Evolutionary conservation across 176 grass and related monocot species (phyloP).

Genomic region (Canna indica): DNA sequence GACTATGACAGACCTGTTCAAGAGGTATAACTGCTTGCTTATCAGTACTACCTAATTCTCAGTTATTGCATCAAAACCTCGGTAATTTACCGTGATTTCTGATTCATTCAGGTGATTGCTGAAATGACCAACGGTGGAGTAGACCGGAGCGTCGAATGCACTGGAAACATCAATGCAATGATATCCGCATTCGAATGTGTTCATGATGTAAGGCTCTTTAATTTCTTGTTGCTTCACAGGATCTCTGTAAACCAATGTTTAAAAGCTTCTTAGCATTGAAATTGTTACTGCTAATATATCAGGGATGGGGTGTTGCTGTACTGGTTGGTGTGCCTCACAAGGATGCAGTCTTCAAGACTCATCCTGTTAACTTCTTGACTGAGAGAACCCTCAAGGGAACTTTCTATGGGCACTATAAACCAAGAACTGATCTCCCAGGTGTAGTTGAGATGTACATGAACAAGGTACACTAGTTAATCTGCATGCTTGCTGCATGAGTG

Average conservation of each 20-base stretch:
- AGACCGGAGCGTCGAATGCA: constrained; percentile 65
- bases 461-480: constrained; percentile 3
- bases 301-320: constrained; percentile 42
- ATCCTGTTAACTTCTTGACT: constrained; percentile 15
- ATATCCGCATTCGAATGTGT: constrained; percentile 80
- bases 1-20: constrained; percentile 64
- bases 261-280: no score
- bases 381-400: constrained; percentile 25
- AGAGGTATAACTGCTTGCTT: constrained; percentile 33
- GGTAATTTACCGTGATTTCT: neutral
- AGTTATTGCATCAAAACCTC: neutral
- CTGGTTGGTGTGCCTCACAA: constrained; percentile 76
- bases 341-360: constrained; percentile 26
- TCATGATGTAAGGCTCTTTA: constrained; percentile 43
- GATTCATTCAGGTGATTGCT: constrained; percentile 44
- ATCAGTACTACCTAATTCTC: neutral
- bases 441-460: constrained; percentile 20
- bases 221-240: neutral
- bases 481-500: neutral
- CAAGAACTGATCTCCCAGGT: constrained; percentile 8
- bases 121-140: constrained; percentile 85
- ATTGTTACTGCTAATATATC: neutral
- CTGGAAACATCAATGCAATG: constrained; percentile 76
- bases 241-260: no score
- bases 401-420: constrained; percentile 17